A percentile compares a stretch with the other conserved stretches of the same genome.
Conservation (phyloP, 768 basidiomycete species). For the Mrakia blollopis region DNA sequence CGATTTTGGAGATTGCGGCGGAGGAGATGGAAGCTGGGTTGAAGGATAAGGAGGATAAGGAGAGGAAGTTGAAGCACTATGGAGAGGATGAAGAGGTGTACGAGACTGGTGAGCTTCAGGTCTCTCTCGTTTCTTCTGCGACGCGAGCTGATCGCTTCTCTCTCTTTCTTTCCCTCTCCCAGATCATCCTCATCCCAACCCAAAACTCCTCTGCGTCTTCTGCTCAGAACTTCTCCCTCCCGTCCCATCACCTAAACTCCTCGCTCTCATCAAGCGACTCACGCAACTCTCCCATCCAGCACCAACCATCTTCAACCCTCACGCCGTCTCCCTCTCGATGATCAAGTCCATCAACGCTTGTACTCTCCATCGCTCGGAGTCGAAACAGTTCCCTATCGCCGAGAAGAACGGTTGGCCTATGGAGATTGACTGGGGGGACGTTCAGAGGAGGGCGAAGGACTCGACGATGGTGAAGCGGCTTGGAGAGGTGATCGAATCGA, state of each 20-base stretch:
- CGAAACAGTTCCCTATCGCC: slow-evolving; percentile 7
- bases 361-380: slow-evolving; percentile 22
- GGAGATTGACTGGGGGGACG: slow-evolving; percentile 13
- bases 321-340: slow-evolving; percentile 23
- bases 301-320: slow-evolving; percentile 25
- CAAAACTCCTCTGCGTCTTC: slow-evolving; percentile 21
- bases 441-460: neutral
- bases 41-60: neutral
- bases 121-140: neutral
- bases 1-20: neutral
- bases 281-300: neutral
- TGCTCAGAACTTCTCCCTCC: slow-evolving; percentile 28
- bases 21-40: neutral
- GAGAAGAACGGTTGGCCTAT: slow-evolving; percentile 6
- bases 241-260: slow-evolving; percentile 9
- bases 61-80: neutral
- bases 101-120: neutral
- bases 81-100: neutral
- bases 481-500: neutral
- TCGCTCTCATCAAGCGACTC: slow-evolving; percentile 1
- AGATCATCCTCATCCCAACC: neutral
- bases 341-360: slow-evolving; percentile 25
- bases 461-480: slow-evolving; percentile 4
- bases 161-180: neutral
- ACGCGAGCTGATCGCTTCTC: neutral